phyloP scores from a whole-genome alignment of 768 basidiomycete genomes.

The Rhodotorula sphaerocarpa region DNA sequence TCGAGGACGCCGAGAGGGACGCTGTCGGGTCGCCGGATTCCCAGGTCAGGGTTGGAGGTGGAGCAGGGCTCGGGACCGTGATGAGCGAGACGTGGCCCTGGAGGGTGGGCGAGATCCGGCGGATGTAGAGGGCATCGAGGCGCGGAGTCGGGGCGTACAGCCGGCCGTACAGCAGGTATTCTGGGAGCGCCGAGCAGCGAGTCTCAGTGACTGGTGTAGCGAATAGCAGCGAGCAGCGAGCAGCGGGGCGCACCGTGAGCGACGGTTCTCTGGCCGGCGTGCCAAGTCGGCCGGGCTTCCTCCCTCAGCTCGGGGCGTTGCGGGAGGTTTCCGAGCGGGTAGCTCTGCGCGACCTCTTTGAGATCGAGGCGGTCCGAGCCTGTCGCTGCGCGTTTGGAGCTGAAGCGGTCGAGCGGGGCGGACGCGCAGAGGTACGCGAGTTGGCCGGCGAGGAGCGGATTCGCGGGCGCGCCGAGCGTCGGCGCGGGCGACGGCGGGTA shows the following conservation, averaged over 20 bases:
- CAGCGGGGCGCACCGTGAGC: conserved; percentile 66
- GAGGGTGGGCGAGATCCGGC: conserved; percentile 64
- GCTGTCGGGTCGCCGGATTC: conserved; percentile 39
- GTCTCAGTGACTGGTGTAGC: too few species aligned
- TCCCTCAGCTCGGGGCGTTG: conserved; percentile 66
- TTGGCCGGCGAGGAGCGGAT: conserved; percentile 78
- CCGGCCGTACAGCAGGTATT: conserved; percentile 87
- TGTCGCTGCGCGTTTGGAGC: conserved; percentile 46
- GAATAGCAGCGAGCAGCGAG: too few species aligned
- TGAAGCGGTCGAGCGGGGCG: conserved; percentile 56
- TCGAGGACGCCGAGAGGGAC: conserved; percentile 45
- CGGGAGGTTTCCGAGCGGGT: conserved; percentile 74
- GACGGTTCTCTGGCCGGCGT: conserved; percentile 69
- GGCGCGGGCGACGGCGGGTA: conserved; percentile 25
- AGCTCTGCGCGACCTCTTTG: conserved; percentile 82
- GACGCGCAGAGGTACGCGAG: conserved; percentile 90
- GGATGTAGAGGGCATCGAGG: conserved; percentile 81
- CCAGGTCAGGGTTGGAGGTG: conserved; percentile 23
- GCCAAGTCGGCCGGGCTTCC: conserved; percentile 56
- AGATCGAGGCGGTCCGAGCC: conserved; percentile 64
- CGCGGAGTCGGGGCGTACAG: conserved; percentile 80
- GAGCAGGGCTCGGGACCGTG: conserved; percentile 50
- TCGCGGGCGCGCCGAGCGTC: conserved; percentile 14
- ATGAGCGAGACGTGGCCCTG: conserved; percentile 79
- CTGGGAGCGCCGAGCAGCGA: conserved; percentile 46